These are phyloP conservation scores for Termitomyces sp. DNA, from an alignment of 768 basidiomycete species.

Conservation along the genomic window DNA sequence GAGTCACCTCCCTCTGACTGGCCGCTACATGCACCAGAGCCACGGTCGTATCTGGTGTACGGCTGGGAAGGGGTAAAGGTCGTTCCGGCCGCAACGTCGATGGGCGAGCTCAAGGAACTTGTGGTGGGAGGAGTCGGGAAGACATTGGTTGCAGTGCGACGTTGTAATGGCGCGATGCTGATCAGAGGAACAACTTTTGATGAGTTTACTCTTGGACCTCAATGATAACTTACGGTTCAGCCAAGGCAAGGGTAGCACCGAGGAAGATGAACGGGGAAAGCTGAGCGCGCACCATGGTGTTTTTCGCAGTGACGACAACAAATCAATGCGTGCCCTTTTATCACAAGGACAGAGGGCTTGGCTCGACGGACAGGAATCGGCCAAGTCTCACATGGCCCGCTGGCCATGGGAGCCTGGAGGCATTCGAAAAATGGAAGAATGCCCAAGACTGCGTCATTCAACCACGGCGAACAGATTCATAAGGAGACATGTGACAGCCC, in stretches of 20 bases:
- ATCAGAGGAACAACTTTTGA: not conserved
- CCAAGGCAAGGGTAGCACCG: not conserved
- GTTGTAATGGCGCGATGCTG: slow-evolving; percentile 15
- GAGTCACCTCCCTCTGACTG: slow-evolving; percentile 33
- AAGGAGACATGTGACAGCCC: no score
- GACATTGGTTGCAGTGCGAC: slow-evolving; percentile 27
- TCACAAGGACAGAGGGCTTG: not conserved
- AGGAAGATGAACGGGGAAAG: not conserved
- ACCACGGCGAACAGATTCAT: not conserved
- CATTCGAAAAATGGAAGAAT: not conserved
- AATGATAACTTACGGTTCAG: slow-evolving; percentile 1
- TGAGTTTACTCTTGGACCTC: not conserved
- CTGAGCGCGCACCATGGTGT: slow-evolving; percentile 1
- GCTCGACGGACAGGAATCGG: not conserved
- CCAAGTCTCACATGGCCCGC: not conserved
- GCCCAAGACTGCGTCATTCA: not conserved
- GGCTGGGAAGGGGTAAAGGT: slow-evolving; percentile 29
- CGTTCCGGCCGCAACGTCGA: slow-evolving; percentile 24
- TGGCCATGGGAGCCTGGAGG: not conserved
- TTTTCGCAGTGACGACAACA: not conserved
- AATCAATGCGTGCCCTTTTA: not conserved
- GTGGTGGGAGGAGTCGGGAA: slow-evolving; percentile 30
- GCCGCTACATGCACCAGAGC: slow-evolving; percentile 30
- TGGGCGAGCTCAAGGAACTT: slow-evolving; percentile 26
- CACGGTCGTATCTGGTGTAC: slow-evolving; percentile 33